Base-by-base conservation (phyloP, 2,329 filamentous ascomycete genomes). In the Fusarium sororula region DNA sequence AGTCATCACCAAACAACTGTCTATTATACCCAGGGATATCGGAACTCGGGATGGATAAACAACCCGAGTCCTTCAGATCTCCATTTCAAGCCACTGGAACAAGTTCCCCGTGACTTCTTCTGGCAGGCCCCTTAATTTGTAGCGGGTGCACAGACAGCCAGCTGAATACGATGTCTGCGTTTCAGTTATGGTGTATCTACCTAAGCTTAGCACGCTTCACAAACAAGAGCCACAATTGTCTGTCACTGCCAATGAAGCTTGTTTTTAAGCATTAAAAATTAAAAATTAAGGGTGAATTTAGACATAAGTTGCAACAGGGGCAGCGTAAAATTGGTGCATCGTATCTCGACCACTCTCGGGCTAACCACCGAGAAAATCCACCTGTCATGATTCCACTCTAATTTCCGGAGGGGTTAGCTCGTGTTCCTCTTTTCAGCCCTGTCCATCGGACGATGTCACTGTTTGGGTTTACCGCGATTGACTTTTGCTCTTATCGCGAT, bases 231-330 rank as follows among this genome's bases (percentile, higher is more conserved):
- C 65, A 48, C 22, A 48, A 38, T 54, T 54, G 30, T 15, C 11
- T 68, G 54, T 54, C 63, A 62, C 54, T 68, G 18, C n/a, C 41
- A 69, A 48, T 64, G 39, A 72, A 72, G 69, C 69, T 72, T 72
- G 35, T 69, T 72, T 72, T 69, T 69, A 69, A 70, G 35, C 66
- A 65, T 44, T 70, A 55, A 50, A n/a, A 26, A 26, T 26, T 26
- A 26, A 26, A 50, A 5, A 20, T 28, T 7, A 28, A 38, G 30
- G n/a, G 35, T 7, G 20, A 38, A 41, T 37, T 18, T 28, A 11
- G 9, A n/a, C 28, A 0, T 54, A 32, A 30, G 26, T 3, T 54
- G 15, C 41, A 42, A 32, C 55, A 47, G 35, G 41, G 37, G 30
- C 20, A 37, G 14, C 11, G 17, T 20, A 42, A 50, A 47, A 51